Conservation (phyloP, 2,329 filamentous ascomycete species). For the Neopestalotiopsis sp. region DNA sequence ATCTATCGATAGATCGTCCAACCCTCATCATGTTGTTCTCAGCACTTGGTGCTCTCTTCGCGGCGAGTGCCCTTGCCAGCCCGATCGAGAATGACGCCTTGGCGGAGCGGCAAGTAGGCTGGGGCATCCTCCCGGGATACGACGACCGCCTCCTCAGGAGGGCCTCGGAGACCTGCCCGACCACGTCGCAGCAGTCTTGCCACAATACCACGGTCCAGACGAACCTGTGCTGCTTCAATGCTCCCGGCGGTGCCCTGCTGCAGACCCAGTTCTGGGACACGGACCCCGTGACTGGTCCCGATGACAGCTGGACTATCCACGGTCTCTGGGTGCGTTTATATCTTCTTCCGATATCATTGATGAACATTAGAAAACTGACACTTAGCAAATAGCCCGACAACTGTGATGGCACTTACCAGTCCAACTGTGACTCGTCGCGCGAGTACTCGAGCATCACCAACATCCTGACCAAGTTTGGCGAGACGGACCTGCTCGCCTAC, state of each 20-base stretch:
- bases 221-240: conserved; percentile 76
- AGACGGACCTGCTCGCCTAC: conserved; percentile 61
- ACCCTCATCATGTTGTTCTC: conserved; percentile 2
- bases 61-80: conserved; percentile 1
- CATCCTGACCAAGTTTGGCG: conserved; percentile 53
- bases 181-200: conserved; percentile 14
- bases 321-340: conserved; percentile 14
- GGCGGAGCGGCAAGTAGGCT: too few species aligned
- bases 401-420: conserved; percentile 73
- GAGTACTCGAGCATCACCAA: conserved; percentile 68
- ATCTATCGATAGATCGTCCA: background rate
- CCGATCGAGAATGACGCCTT: background rate
- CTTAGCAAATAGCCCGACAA: conserved; percentile 65
- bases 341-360: conserved; percentile 69
- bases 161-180: conserved; percentile 3
- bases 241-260: conserved; percentile 72
- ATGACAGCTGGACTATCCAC: conserved; percentile 19
- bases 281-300: conserved; percentile 15
- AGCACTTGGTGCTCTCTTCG: background rate
- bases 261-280: conserved; percentile 68
- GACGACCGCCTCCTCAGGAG: background rate
- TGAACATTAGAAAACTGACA: background rate
- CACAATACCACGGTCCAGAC: conserved; percentile 17
- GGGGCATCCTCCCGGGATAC: too few species aligned
- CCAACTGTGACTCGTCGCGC: conserved; percentile 66